Evolutionary conservation across 2,329 filamentous ascomycete genomes (phyloP).

Genomic region (Clarireedia homoeocarpa): DNA sequence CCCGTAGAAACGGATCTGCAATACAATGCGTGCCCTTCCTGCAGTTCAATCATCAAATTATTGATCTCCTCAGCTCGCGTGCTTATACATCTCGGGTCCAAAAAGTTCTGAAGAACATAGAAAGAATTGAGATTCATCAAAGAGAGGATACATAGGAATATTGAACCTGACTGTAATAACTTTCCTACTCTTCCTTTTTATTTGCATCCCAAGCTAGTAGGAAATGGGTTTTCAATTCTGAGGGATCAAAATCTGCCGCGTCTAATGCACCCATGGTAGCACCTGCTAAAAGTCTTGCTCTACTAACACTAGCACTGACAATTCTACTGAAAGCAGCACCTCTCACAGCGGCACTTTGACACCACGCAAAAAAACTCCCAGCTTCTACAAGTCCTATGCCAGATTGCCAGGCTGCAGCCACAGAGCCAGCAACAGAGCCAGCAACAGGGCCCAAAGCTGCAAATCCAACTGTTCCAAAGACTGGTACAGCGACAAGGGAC

Average conservation of each 20-base stretch:
- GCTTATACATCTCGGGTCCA: too few species aligned
- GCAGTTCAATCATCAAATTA: too few species aligned
- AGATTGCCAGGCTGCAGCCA: slow-evolving; percentile 23
- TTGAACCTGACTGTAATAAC: too few species aligned
- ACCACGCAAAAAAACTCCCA: slow-evolving; percentile 26
- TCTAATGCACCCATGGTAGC: not conserved
- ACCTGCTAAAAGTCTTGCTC: not conserved
- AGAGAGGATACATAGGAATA: too few species aligned
- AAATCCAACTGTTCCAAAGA: slow-evolving; percentile 18
- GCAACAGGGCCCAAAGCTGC: slow-evolving; percentile 15
- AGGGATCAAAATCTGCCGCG: not conserved
- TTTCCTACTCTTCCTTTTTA: slow-evolving; percentile 4
- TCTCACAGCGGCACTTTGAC: slow-evolving; percentile 20
- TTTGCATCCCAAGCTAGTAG: not conserved
- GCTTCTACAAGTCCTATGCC: slow-evolving; percentile 22
- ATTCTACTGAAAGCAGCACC: not conserved
- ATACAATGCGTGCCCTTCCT: too few species aligned
- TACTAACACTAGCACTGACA: not conserved
- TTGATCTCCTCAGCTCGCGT: too few species aligned
- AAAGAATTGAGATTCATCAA: too few species aligned
- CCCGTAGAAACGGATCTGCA: too few species aligned
- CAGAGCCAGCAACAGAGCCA: slow-evolving; percentile 17
- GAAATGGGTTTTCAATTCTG: not conserved
- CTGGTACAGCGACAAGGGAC: not conserved
- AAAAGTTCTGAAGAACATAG: too few species aligned